These are phyloP conservation scores for Phytophthora litchii DNA, from an alignment of 352 stramenopile genomes.

Conservation along the genomic window DNA sequence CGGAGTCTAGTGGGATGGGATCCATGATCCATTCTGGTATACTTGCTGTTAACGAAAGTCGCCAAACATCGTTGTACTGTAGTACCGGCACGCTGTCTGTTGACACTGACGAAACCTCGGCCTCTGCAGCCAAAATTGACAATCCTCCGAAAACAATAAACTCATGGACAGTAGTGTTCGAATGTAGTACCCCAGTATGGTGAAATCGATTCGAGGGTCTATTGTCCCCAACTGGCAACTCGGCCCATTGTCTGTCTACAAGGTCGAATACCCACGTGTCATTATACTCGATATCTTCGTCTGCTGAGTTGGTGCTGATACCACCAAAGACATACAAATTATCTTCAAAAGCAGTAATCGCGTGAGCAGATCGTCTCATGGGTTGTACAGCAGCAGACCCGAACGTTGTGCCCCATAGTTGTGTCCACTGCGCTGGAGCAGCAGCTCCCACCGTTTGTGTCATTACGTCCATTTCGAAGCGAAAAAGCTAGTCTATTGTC, in stretches of 20 bases:
- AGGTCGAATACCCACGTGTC: slow-evolving; percentile 78
- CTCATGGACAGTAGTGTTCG: slow-evolving; percentile 47
- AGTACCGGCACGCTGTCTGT: slow-evolving; percentile 33
- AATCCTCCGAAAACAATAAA: slow-evolving; percentile 62
- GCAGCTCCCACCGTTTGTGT: slow-evolving; percentile 8
- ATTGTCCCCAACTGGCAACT: slow-evolving; percentile 26
- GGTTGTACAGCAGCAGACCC: slow-evolving; percentile 33
- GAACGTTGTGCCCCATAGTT: slow-evolving; percentile 43
- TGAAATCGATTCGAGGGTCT: slow-evolving; percentile 52
- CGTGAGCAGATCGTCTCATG: slow-evolving; percentile 60
- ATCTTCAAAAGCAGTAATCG: slow-evolving; percentile 51
- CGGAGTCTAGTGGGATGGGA: slow-evolving; percentile 9
- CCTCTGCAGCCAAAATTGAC: slow-evolving; percentile 36
- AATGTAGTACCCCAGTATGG: slow-evolving; percentile 43
- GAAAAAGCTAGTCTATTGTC: not conserved
- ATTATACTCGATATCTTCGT: slow-evolving; percentile 66
- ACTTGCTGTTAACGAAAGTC: slow-evolving; percentile 36
- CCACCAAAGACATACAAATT: slow-evolving; percentile 70
- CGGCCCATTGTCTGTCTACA: slow-evolving; percentile 35
- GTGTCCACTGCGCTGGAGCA: slow-evolving; percentile 52
- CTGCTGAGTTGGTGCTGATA: slow-evolving; percentile 39
- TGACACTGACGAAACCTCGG: not conserved
- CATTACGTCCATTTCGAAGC: slow-evolving; percentile 23
- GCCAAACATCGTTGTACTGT: slow-evolving; percentile 65
- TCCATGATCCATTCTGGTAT: slow-evolving; percentile 49